Base-by-base conservation (phyloP, 1,139 yeast genomes). In the Pichia sp. region DNA sequence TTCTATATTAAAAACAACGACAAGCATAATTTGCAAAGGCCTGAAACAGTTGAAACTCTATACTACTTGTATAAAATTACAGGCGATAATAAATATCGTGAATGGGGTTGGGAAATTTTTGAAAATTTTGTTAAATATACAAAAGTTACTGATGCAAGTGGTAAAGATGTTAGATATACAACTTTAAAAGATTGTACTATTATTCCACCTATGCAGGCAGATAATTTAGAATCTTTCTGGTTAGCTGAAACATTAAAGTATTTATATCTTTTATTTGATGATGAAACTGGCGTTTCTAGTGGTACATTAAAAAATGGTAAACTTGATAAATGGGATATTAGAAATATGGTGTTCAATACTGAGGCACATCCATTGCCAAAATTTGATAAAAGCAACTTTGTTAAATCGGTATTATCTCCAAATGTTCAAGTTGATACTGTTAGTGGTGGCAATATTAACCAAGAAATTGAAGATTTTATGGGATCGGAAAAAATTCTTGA, bases 171-270 rank as follows among this genome's bases (percentile, higher is more conserved):
- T 7, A 77, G 90, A 5, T 90, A 82, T 68, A 76, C 89, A 1
- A 79, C 87, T 7, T 69, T 91, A 58, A 73, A 76, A 50, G 87
- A 87, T 64, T 95, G 89, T 48, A 73, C 81, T 1, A 58, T 62
- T 3, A 75, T 80, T 18, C 82, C 87, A 11, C 72, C 81, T 1
- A 68, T 65, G 36, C 69, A 66, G 58, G 71, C 79, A 51, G 96
- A 91, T 69, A 88, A 88, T 64, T 80, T 88, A 78, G 97, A 91
- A 68, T 84, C 95, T 18, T 89, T 89, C 74, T 91, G 98, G 98
- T 74, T 88, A 54, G 91, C 96, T 0, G 97, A 91, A 68, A 91
- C 98, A 1, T 77, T 91, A 65, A 91, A 91, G 69, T 91, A 91
- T 67, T 74, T 91, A 53, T 90, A 89, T 67, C 73, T 91, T 56